phyloP scores from a whole-genome alignment of 1,284 basidiomycete genomes.

The Ceratobasidium papillatum region DNA sequence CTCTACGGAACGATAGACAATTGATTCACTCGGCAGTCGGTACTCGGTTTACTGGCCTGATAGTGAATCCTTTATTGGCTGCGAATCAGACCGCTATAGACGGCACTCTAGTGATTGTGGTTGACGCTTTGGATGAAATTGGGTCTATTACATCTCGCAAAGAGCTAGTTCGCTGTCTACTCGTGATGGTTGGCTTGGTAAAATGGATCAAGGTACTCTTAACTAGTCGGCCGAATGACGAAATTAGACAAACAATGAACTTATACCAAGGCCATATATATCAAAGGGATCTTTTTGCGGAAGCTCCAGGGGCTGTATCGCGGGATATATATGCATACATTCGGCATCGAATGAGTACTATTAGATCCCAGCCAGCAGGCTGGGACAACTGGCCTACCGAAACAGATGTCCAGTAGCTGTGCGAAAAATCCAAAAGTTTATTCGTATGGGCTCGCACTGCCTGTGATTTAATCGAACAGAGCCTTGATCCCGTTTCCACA shows the following conservation, averaged over 20 bases:
- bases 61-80: background rate
- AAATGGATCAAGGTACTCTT: constrained; percentile 26
- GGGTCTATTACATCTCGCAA: background rate
- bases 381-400: background rate
- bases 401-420: background rate
- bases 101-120: constrained; percentile 7
- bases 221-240: constrained; percentile 37
- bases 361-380: background rate
- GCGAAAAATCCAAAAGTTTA: constrained; percentile 11
- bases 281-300: background rate
- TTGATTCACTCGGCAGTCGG: background rate
- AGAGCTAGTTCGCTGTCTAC: background rate
- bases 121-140: constrained; percentile 37
- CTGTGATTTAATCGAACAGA: background rate
- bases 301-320: background rate
- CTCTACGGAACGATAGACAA: background rate
- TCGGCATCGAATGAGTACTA: background rate
- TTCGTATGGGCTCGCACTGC: constrained; percentile 38
- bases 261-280: background rate
- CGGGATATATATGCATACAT: background rate
- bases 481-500: constrained; percentile 1
- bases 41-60: background rate
- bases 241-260: background rate
- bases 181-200: background rate
- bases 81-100: background rate